phyloP scores from a whole-genome alignment of 768 basidiomycete genomes.

The Boletus insuetus region DNA sequence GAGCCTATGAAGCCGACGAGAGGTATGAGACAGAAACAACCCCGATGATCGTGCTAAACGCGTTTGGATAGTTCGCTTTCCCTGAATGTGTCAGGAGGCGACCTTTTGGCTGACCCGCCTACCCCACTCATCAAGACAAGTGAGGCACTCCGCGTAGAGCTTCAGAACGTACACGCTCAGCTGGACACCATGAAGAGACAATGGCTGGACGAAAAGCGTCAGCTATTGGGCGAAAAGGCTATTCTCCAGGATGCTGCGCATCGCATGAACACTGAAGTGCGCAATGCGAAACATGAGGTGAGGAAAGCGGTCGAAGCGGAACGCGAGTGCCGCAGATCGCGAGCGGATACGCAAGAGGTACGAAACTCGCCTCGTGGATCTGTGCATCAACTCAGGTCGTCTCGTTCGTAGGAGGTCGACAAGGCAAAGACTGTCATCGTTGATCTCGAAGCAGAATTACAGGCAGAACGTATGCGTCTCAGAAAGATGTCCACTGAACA shows the following conservation, averaged over 20 bases:
- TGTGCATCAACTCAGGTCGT: not conserved
- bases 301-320: constrained; percentile 53
- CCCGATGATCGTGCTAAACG: constrained; percentile 5
- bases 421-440: constrained; percentile 61
- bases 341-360: constrained; percentile 55
- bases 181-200: constrained; percentile 61
- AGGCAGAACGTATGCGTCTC: constrained; percentile 64
- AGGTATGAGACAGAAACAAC: constrained; percentile 42
- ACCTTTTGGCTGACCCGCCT: constrained; percentile 55
- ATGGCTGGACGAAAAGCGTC: constrained; percentile 67
- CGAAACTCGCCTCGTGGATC: constrained; percentile 10
- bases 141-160: constrained; percentile 58
- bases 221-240: constrained; percentile 67
- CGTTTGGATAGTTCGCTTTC: constrained; percentile 40
- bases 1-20: constrained; percentile 49
- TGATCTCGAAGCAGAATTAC: constrained; percentile 71
- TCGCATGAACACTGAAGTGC: constrained; percentile 61
- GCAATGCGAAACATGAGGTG: constrained; percentile 54
- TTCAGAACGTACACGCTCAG: constrained; percentile 61
- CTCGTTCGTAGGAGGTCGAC: constrained; percentile 58
- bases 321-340: constrained; percentile 46
- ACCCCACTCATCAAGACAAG: constrained; percentile 67
- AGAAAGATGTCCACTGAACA: constrained; percentile 65
- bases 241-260: constrained; percentile 69
- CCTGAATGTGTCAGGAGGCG: constrained; percentile 46